Evolutionary conservation across 2,329 filamentous ascomycete species (phyloP), one percentile per base, ranked within the genome.

Genomic region (Aaosphaeria pasadenensis): DNA sequence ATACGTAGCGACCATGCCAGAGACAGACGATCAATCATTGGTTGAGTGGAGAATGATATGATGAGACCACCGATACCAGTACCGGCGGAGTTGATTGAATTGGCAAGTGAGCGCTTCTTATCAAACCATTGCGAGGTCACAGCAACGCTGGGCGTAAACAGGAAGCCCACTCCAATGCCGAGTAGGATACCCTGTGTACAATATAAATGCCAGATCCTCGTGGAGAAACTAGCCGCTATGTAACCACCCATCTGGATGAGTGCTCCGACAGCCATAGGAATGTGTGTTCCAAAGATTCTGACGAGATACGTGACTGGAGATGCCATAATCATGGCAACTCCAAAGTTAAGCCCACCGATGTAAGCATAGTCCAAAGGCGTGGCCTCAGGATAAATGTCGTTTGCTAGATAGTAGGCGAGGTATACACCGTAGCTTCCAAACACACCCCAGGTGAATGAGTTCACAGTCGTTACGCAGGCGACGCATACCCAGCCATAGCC

Each of bases 81-180:
- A 0, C 73, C 74, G 1, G 70, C 66, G 6, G 60, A 57, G 9
- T 62, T 64, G 28, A 77, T 64, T 1, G 71, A 72, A 30, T 70
- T 73, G 1, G 73, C 74, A 3, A 77, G 52, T 32, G 67, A 69
- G 1, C 75, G 58, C 11, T 58, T 60, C 13, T 53, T 61, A 6
- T 54, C 49, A 51, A 77, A 77, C 74, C 74, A 76, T 42, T 77
- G 71, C 1, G 68, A 64, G 1, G 71, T 51, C 3, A 76, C 59
- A 0, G 66, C 63, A 1, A 71, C 56, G 31, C 63, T 62, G 1
- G 71, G 70, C 3, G 72, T 67, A 38, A 69, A 74, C n/a, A 74
- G 53, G 9, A 70, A 68, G 1, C 71, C 71, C 5, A 76, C 60
- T 0, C 73, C 73, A 4, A 63, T 43, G 0, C 74, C 74, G 6